Conservation (phyloP, 306 rosid species). For the Fragaria iinumae region DNA sequence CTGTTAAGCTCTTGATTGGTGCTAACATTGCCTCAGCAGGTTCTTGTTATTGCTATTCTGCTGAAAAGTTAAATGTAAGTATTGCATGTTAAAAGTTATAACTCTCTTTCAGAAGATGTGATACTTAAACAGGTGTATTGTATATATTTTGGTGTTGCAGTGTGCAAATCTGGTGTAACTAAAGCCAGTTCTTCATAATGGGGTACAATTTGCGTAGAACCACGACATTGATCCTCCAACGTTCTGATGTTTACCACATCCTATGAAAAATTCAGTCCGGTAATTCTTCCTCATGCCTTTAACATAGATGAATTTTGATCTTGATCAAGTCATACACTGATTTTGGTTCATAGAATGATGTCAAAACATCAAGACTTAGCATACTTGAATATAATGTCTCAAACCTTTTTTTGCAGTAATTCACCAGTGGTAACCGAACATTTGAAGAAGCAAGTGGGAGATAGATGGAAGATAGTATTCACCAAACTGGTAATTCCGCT, state of each 20-base stretch:
- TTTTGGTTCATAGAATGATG: background rate
- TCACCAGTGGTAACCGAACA: background rate
- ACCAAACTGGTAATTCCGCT: background rate
- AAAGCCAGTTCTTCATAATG: slow-evolving; percentile 23
- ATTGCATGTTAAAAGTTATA: background rate
- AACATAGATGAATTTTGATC: background rate
- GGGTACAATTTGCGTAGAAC: slow-evolving; percentile 43
- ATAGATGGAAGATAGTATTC: background rate
- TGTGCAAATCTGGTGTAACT: slow-evolving; percentile 34
- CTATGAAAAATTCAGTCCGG: slow-evolving; percentile 45
- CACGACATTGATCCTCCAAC: slow-evolving; percentile 54
- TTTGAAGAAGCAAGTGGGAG: background rate
- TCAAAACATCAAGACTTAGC: background rate
- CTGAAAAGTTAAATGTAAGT: slow-evolving; percentile 54
- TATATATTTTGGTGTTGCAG: slow-evolving; percentile 36
- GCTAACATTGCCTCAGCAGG: slow-evolving; percentile 57
- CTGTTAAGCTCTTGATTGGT: slow-evolving; percentile 34
- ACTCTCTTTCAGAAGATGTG: background rate
- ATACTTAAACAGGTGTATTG: background rate
- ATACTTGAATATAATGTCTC: background rate
- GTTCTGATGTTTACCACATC: slow-evolving; percentile 30
- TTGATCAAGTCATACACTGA: background rate
- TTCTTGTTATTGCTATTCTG: slow-evolving; percentile 51
- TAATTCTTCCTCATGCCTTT: background rate
- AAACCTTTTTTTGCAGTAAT: background rate